Evolutionary conservation across 163 green algal genomes (phyloP).

Genomic region (Chlorella variabilis): DNA sequence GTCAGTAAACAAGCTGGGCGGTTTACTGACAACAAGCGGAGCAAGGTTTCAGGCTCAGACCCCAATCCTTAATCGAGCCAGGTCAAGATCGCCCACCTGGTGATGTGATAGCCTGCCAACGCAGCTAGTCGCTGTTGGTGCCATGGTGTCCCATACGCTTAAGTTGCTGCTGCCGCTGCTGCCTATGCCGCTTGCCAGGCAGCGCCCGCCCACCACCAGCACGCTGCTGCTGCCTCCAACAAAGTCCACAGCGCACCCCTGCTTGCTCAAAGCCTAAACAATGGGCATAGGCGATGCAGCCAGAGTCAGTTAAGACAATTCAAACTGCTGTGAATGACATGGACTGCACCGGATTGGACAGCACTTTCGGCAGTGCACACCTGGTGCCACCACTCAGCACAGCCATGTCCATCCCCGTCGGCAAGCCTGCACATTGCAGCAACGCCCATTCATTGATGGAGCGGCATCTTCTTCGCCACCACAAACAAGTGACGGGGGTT

Average conservation of each 20-base stretch:
- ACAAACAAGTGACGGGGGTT: too few species aligned
- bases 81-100: too few species aligned
- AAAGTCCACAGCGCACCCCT: conserved; percentile 60
- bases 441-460: too few species aligned
- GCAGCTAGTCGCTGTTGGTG: conserved; percentile 32
- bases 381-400: conserved; percentile 83
- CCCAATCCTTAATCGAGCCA: too few species aligned
- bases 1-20: too few species aligned
- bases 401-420: conserved; percentile 63
- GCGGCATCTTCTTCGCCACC: too few species aligned
- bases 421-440: conserved; percentile 25
- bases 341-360: too few species aligned
- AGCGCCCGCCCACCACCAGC: conserved; percentile 65
- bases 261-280: conserved; percentile 51
- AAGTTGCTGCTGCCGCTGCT: conserved; percentile 69
- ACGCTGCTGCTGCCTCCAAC: conserved; percentile 77
- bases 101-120: conserved; percentile 57
- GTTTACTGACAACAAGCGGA: too few species aligned
- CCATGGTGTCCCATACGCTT: conserved; percentile 69
- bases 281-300: neutral
- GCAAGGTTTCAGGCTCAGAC: too few species aligned
- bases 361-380: too few species aligned
- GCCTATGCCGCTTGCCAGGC: neutral
- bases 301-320: neutral
- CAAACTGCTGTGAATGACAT: too few species aligned